Base-by-base conservation (phyloP, 108 stramenopile genomes). In the Nitzschia putrida region DNA sequence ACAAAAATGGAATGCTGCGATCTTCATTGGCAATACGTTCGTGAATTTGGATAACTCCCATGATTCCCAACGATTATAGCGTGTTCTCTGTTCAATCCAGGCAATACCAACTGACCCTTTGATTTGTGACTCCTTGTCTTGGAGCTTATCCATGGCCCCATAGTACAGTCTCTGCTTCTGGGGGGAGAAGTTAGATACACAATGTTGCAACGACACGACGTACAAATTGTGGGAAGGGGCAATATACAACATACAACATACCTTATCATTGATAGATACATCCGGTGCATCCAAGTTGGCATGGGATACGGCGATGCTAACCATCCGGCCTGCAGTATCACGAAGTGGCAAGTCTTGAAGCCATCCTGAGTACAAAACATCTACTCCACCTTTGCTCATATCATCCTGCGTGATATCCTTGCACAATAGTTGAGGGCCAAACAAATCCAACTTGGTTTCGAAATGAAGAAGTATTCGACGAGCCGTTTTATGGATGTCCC, bases 391-490 rank as follows among this genome's bases (percentile, higher is more conserved):
- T 14, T 7, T 18, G 11, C 12, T 12, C 38, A 67, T 14, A 55
- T 67, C 66, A 12, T 67, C 53, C 23, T 55, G 66, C 14, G 53
- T 67, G 11, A 67, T 54, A 22, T 67, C 53, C 10, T 34, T n/a
- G 7, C n/a, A 20, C 37, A 67, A 55, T 2, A 16, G 13, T 9
- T 53, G 25, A 16, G 12, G 16, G 20, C 53, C 66, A 39, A 53
- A 67, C 11, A 67, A 24, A 2, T 67, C 53, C 29, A 53, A 39
- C 22, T 55, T 67, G n/a, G 20, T 24, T 1, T 67, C 53, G 18
- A 37, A 67, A 23, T 54, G 53, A 18, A 16, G 37, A 6, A 40
- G 54, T 1, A 67, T 54, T 9, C 53, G 66, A 10, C 10, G 9
- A 53, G 66, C 66, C 37, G 66, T 53, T 16, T 34, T 18, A 3